These are phyloP conservation scores for Cylindrotheca fusiformis DNA, from an alignment of 108 stramenopile species.

Conservation along the genomic window DNA sequence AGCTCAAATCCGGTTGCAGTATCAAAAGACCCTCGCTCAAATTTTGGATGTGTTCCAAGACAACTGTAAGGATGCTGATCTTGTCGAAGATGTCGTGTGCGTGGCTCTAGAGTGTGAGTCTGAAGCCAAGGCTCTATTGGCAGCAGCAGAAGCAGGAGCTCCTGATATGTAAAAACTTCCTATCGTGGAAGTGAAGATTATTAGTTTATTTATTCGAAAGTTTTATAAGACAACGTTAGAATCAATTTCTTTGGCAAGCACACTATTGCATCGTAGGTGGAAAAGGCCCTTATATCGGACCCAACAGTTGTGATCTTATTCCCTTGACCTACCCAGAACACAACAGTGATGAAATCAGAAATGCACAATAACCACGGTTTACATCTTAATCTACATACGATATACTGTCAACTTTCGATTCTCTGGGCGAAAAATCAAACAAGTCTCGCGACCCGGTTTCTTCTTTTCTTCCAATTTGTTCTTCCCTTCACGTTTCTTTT, in stretches of 20 bases:
- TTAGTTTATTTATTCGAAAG: background rate
- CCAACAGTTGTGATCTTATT: background rate
- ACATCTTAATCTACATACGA: no score
- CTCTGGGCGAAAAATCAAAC: no score
- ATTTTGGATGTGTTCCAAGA: slow-evolving; percentile 55
- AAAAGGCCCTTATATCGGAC: background rate
- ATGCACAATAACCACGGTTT: no score
- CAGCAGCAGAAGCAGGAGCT: slow-evolving; percentile 37
- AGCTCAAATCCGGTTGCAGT: slow-evolving; percentile 47
- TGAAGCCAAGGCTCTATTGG: slow-evolving; percentile 42
- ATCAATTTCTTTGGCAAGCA: background rate
- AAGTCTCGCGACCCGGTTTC: no score
- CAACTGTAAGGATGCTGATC: slow-evolving; percentile 47
- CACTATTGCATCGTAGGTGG: background rate
- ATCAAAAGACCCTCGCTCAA: slow-evolving; percentile 49
- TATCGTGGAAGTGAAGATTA: slow-evolving; percentile 1
- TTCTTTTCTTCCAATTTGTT: no score
- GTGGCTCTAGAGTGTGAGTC: slow-evolving; percentile 40
- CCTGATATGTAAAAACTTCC: slow-evolving; percentile 25
- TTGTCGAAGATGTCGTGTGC: slow-evolving; percentile 54
- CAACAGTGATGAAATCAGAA: background rate
- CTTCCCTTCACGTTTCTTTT: no score
- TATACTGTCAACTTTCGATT: no score
- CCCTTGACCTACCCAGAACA: background rate
- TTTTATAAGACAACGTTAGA: background rate